Evolutionary conservation across 2,329 filamentous ascomycete genomes (phyloP), one percentile per base, ranked within the genome.

Genomic region (Alternaria arbusti): DNA sequence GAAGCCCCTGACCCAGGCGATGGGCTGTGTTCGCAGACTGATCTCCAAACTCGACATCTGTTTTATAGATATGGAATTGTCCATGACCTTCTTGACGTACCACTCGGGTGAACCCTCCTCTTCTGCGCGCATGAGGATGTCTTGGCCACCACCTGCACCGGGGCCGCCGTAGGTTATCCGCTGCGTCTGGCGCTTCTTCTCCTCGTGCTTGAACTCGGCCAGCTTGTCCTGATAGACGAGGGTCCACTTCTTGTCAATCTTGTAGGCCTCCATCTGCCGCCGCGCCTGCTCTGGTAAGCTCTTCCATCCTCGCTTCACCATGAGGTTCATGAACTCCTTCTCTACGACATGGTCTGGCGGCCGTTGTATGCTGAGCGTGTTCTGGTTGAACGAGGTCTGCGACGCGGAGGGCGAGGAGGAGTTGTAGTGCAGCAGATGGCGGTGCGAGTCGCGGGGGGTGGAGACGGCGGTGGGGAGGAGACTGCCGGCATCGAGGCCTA

Each of bases 281-380:
- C 91, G 89, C 28, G 96, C 96, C 82, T 97, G 93, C 76, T 99
- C 96, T 6, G 96, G 96, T 68, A 99, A 84, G 80, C 96, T 96
- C 82, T 97, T 96, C 93, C 94, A 98, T 69, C 95, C 96, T 82
- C 96, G 89, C 82, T 97, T 97, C 76, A 97, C 92, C 96, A 99
- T 98, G 69, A 99, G 84, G 56, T 93, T 90, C 74, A 94, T 85
- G 76, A 98, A 98, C 84, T 97, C 92, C 75, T 94, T 90, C 78
- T 98, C 93, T 49, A 97, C 91, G 13, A 97, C 83, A 63, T 89
- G 88, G 78, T 96, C 92, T 57, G 89, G 87, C 15, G 93, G 93
- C 72, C 91, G 89, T 50, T 89, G 87, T 55, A 96, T 87, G 66
- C 89, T 78, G 70, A 87, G 86, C n/a, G 84, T 84, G 22, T 87